Evolutionary conservation across 1,284 basidiomycete species (phyloP).

Genomic region (Wolfiporia cocos): DNA sequence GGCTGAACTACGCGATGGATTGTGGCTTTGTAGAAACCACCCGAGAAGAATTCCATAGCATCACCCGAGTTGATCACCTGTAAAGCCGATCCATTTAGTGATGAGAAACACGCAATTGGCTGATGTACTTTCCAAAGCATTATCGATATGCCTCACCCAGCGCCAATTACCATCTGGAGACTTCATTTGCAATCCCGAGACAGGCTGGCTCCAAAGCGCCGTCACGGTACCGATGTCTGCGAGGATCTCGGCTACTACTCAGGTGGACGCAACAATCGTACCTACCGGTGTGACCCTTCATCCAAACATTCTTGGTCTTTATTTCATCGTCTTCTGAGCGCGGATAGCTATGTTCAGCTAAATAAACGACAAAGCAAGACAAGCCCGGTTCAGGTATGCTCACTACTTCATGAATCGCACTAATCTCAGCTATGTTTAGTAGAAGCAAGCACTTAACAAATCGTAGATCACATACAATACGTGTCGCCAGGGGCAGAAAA

Average conservation of each 20-base stretch:
- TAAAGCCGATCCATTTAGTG: not conserved
- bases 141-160: slow-evolving; percentile 52
- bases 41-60: slow-evolving; percentile 47
- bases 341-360: slow-evolving; percentile 22
- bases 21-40: slow-evolving; percentile 36
- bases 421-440: slow-evolving; percentile 2
- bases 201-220: slow-evolving; percentile 54
- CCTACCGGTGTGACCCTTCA: slow-evolving; percentile 54
- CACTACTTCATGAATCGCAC: slow-evolving; percentile 31
- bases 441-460: not conserved
- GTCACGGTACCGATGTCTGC: slow-evolving; percentile 50
- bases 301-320: slow-evolving; percentile 48
- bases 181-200: slow-evolving; percentile 51
- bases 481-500: slow-evolving; percentile 21
- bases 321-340: slow-evolving; percentile 39
- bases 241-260: not conserved
- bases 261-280: not conserved
- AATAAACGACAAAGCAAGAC: not conserved
- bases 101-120: not conserved
- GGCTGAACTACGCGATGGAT: slow-evolving; percentile 36
- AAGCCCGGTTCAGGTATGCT: slow-evolving; percentile 3
- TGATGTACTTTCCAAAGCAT: slow-evolving; percentile 40
- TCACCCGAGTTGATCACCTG: slow-evolving; percentile 56
- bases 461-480: slow-evolving; percentile 22
- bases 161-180: slow-evolving; percentile 46